phyloP scores from a whole-genome alignment of 108 stramenopile genomes.

The Discostella stelligeroides region DNA sequence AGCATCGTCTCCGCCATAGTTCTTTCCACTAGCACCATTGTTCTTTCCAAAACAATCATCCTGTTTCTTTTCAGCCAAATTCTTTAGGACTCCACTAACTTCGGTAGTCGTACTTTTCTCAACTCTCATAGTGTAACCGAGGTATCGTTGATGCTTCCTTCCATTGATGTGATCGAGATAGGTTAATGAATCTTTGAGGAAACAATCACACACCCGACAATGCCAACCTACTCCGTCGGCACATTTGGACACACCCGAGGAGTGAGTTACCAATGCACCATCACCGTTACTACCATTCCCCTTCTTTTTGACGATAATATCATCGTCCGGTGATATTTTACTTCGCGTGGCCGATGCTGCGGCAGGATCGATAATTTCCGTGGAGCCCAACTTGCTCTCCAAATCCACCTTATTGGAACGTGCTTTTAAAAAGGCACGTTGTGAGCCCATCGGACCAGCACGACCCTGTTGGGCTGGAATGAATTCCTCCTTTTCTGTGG shows the following conservation, averaged over 20 bases:
- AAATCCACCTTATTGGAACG: slow-evolving; percentile 77
- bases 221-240: slow-evolving; percentile 88
- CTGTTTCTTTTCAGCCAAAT: slow-evolving; percentile 53
- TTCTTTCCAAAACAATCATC: slow-evolving; percentile 2
- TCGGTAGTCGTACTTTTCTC: slow-evolving; percentile 87
- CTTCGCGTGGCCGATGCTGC: slow-evolving; percentile 51
- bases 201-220: slow-evolving; percentile 95
- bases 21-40: slow-evolving; percentile 37
- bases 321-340: slow-evolving; percentile 14
- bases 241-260: slow-evolving; percentile 65
- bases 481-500: slow-evolving; percentile 85
- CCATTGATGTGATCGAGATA: slow-evolving; percentile 98
- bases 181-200: slow-evolving; percentile 89
- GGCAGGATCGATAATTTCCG: slow-evolving; percentile 85
- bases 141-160: slow-evolving; percentile 92
- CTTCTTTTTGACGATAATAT: too few relatives aligned
- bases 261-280: slow-evolving; percentile 1
- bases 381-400: slow-evolving; percentile 82
- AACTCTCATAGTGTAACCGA: slow-evolving; percentile 95
- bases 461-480: slow-evolving; percentile 72
- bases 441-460: slow-evolving; percentile 83
- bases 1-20: slow-evolving; percentile 6
- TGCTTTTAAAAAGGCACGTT: slow-evolving; percentile 91
- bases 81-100: slow-evolving; percentile 54
- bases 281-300: too few relatives aligned